phyloP scores from a whole-genome alignment of 176 grass and related monocot species.

The Raddia guianensis region DNA sequence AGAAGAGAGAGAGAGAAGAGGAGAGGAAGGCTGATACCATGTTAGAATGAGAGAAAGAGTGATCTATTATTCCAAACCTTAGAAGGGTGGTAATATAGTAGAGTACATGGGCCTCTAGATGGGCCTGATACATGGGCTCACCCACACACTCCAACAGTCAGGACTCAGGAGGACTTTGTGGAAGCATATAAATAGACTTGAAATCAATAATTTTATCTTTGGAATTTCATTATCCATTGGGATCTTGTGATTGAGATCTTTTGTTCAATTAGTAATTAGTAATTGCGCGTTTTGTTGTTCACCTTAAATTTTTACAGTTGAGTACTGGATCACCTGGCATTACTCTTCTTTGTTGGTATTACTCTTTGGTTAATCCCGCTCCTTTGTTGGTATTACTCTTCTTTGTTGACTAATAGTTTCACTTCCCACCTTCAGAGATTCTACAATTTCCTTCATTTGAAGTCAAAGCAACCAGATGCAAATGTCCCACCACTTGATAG shows the following conservation, averaged over 20 bases:
- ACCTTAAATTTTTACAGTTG: neutral
- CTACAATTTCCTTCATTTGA: constrained; percentile 83
- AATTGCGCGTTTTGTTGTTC: neutral
- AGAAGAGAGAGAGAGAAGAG: too few relatives aligned
- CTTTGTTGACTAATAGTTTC: constrained; percentile 29
- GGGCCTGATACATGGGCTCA: too few relatives aligned
- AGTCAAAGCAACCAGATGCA: constrained; percentile 80
- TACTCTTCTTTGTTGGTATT: neutral
- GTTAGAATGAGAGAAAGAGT: too few relatives aligned
- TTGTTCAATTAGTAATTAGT: neutral
- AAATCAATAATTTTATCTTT: constrained; percentile 7
- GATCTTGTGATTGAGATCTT: neutral
- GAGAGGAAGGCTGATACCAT: too few relatives aligned
- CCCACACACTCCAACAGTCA: too few relatives aligned
- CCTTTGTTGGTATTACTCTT: neutral
- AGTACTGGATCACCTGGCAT: constrained; percentile 4
- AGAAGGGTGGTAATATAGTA: too few relatives aligned
- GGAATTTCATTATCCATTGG: neutral
- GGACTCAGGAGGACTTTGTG: neutral
- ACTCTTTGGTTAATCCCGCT: neutral
- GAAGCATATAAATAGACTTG: constrained; percentile 16
- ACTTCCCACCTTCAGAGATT: constrained; percentile 58
- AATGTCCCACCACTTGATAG: constrained; percentile 68
- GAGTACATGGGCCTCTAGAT: too few relatives aligned
- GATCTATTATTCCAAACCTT: too few relatives aligned